Percentiles rank a stretch among this genome's conserved stretches.
These are phyloP conservation scores for Exobasidium rhododendri DNA, from an alignment of 1,284 basidiomycete species.

Conservation along the genomic window DNA sequence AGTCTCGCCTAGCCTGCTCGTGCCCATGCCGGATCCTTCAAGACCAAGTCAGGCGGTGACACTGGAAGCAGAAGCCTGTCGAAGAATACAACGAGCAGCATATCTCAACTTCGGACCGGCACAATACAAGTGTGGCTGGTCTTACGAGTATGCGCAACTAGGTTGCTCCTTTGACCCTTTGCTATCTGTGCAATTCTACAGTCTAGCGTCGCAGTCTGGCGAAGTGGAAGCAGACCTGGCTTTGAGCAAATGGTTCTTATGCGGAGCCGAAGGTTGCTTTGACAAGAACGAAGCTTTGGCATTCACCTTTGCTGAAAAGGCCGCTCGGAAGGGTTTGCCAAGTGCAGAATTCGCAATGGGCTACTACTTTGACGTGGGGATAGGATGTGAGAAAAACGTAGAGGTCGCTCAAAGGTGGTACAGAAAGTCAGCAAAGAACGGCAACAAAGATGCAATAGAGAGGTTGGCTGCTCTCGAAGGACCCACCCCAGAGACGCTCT, in stretches of 20 bases:
- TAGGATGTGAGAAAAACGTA: conserved; percentile 61
- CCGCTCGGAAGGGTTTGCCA: conserved; percentile 72
- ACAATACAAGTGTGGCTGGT: conserved; percentile 81
- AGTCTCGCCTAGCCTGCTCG: conserved; percentile 31
- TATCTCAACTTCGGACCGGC: conserved; percentile 82
- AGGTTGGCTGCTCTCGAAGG: conserved; percentile 69
- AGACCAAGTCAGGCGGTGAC: conserved; percentile 37
- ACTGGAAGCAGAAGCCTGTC: conserved; percentile 31
- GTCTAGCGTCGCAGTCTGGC: conserved; percentile 62
- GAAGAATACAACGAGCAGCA: conserved; percentile 71
- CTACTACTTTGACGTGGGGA: conserved; percentile 75
- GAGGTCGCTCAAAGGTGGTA: conserved; percentile 69
- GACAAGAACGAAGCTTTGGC: conserved; percentile 86
- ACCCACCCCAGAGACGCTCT: conserved; percentile 64
- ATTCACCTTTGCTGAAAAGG: conserved; percentile 85
- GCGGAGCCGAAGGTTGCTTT: conserved; percentile 74
- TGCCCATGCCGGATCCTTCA: conserved; percentile 36
- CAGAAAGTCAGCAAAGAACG: conserved; percentile 67
- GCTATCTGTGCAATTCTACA: conserved; percentile 87
- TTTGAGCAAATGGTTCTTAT: conserved; percentile 89
- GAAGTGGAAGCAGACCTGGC: conserved; percentile 94
- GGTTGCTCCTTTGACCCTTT: conserved; percentile 84
- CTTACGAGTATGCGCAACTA: conserved; percentile 83
- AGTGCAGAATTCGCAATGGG: conserved; percentile 91
- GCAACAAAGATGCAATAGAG: conserved; percentile 75